A percentile compares a stretch with the other conserved stretches of the same genome.
Conservation (phyloP, 2,329 filamentous ascomycete species). For the Plenodomus tracheiphilus region DNA sequence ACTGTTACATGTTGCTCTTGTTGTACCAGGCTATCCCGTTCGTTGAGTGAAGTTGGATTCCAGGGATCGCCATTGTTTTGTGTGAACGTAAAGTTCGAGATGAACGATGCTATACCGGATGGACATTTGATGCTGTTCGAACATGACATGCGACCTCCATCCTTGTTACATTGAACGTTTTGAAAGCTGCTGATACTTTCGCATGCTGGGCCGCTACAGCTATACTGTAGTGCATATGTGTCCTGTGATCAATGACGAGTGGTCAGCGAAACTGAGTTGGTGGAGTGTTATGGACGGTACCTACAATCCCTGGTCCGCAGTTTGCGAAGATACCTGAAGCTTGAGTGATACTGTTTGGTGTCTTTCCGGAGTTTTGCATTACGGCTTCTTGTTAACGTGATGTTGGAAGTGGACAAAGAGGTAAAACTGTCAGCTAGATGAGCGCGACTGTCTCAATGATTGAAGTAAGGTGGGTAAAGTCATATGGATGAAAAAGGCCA, state of each 20-base stretch:
- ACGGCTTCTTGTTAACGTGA: not conserved
- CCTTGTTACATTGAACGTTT: constrained; percentile 20
- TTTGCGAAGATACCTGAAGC: constrained; percentile 19
- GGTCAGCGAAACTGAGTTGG: not conserved
- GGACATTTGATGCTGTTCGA: constrained; percentile 25
- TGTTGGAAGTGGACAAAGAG: not conserved
- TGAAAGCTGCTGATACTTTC: constrained; percentile 20
- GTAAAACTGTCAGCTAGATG: not conserved
- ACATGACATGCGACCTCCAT: constrained; percentile 19
- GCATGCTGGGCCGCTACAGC: constrained; percentile 23
- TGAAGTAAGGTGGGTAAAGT: constrained; percentile 5
- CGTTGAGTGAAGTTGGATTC: constrained; percentile 14
- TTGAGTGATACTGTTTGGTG: constrained; percentile 13
- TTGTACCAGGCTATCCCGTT: constrained; percentile 15
- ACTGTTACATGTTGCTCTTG: constrained; percentile 24
- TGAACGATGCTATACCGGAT: constrained; percentile 14
- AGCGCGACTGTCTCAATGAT: constrained; percentile 4
- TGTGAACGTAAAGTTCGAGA: constrained; percentile 28
- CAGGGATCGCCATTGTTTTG: constrained; percentile 25
- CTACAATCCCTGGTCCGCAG: constrained; percentile 18
- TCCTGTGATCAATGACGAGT: constrained; percentile 1
- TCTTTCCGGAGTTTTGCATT: constrained; percentile 1
- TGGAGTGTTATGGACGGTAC: not conserved
- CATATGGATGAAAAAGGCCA: not conserved
- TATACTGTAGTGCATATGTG: constrained; percentile 21